Percentiles rank a stretch among this genome's conserved stretches.
Evolutionary conservation across 2,329 filamentous ascomycete species (phyloP).

Genomic region (Elsinoe ampelina): DNA sequence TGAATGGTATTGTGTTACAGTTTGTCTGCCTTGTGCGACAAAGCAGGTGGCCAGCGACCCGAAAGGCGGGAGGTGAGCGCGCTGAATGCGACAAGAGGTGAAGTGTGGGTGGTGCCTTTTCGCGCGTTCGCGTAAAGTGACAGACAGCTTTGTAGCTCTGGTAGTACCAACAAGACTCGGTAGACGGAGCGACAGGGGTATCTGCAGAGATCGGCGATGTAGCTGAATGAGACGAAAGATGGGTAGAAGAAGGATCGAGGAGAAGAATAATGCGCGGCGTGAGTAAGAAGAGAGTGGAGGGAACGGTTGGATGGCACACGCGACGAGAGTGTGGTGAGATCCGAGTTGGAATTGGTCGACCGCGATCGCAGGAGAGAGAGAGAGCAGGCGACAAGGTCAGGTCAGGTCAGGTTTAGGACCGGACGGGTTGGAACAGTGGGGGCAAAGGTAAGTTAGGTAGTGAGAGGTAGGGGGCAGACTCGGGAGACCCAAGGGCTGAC

Average conservation of each 20-base stretch:
- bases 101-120: background rate
- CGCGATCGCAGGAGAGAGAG: slow-evolving; percentile 4
- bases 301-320: slow-evolving; percentile 9
- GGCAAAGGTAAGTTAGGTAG: background rate
- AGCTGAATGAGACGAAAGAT: background rate
- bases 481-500: slow-evolving; percentile 11
- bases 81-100: background rate
- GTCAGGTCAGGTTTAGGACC: too few species aligned
- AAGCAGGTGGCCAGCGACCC: background rate
- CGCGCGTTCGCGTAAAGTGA: slow-evolving; percentile 10
- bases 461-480: background rate
- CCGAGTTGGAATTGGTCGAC: slow-evolving; percentile 8
- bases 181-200: background rate
- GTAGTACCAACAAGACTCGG: slow-evolving; percentile 5
- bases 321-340: slow-evolving; percentile 5
- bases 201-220: slow-evolving; percentile 4
- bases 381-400: too few species aligned
- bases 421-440: slow-evolving; percentile 6
- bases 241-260: background rate
- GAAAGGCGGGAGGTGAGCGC: background rate
- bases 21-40: slow-evolving; percentile 3
- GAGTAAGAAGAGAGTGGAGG: slow-evolving; percentile 1
- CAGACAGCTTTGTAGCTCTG: background rate
- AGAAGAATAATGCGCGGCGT: background rate
- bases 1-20: background rate